Conservation (phyloP, 2,329 filamentous ascomycete genomes). For the Talaromyces sp. region DNA sequence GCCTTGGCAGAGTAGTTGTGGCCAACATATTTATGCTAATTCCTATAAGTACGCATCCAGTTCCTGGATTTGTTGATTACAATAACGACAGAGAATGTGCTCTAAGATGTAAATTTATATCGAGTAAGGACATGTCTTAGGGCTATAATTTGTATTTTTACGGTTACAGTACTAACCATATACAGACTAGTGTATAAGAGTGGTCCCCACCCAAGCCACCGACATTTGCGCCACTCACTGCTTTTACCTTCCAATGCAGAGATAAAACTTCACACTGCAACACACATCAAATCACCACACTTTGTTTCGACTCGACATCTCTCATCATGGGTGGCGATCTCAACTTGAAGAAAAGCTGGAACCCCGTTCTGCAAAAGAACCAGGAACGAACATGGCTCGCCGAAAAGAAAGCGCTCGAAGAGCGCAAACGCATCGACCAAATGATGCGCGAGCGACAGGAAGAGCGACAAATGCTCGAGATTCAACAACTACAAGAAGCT, state of each 20-base stretch:
- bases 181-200: not conserved
- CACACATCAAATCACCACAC: not conserved
- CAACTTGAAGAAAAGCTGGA: slow-evolving; percentile 71
- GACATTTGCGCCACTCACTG: not conserved
- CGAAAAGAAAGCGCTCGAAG: slow-evolving; percentile 86
- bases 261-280: not conserved
- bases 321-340: slow-evolving; percentile 86
- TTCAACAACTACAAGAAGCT: slow-evolving; percentile 83
- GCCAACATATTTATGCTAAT: too few relatives aligned
- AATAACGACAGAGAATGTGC: too few relatives aligned
- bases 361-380: slow-evolving; percentile 86
- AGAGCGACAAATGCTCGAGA: slow-evolving; percentile 86
- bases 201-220: not conserved
- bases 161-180: not conserved
- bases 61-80: not conserved
- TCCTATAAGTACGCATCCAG: too few relatives aligned
- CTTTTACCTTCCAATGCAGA: not conserved
- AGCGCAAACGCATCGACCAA: slow-evolving; percentile 90
- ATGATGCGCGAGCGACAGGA: slow-evolving; percentile 90
- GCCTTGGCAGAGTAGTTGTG: too few relatives aligned
- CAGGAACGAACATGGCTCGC: slow-evolving; percentile 87
- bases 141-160: not conserved
- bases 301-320: not conserved
- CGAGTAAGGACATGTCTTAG: too few relatives aligned
- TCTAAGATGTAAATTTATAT: not conserved